Evolutionary conservation across 306 rosid species (phyloP), one percentile per base, ranked within the genome.

Genomic region (Rubus parviflorus): DNA sequence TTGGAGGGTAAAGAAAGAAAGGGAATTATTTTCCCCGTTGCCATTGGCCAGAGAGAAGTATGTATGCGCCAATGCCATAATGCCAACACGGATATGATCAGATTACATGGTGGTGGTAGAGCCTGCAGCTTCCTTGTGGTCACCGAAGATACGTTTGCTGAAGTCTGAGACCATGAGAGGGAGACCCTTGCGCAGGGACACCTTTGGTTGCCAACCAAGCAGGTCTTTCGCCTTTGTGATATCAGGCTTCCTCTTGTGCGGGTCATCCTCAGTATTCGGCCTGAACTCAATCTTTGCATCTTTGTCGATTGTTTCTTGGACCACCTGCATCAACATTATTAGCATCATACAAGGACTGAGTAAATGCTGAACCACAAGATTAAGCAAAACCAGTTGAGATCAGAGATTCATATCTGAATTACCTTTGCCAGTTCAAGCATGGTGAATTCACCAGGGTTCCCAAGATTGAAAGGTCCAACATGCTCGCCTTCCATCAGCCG

Each of bases 401-500:
- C 43, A 58, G 30, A 61, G 41, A 25, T 35, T 23, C 45, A 74
- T 15, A 20, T 38, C 8, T 22, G 4, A 11, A 54, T 52, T 83
- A 95, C 99, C 92, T 90, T 91, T 75, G 99, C 99, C 73, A 95
- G 99, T 81, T 95, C 97, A 67, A 95, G 97, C 99, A 95, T 95
- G 70, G 99, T 95, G 86, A 95, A 95, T 90, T 95, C 99, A 77
- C 99, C 99, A 0, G 99, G 99, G 45, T 95, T 95, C 37, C 99
- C 99, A 2, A 95, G 97, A 81, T 95, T 95, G 87, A 95, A 95
- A 65, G 99, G 99, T 66, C 99, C 99, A 35, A 92, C 97, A 48
- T 95, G 97, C 84, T 95, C 97, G 66, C 99, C 99, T 87, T 92
- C 99, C 99, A 95, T 95, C 6, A 95, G 94, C 66, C 97, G 90